These are phyloP conservation scores for Volutella citrinella DNA, from an alignment of 2,329 filamentous ascomycete species.

Conservation along the genomic window DNA sequence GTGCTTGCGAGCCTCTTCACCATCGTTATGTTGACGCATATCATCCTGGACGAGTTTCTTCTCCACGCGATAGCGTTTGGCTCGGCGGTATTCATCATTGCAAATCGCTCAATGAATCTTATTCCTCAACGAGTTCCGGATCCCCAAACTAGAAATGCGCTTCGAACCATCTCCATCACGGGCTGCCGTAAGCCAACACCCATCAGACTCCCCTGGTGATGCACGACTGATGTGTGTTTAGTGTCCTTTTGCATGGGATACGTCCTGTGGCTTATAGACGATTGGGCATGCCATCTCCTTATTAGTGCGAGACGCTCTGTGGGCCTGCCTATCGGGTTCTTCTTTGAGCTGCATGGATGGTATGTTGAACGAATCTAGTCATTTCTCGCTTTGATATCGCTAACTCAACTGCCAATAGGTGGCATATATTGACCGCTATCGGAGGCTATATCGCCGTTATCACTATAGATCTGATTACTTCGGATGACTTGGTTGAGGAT, in stretches of 20 bases:
- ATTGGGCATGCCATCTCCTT: slow-evolving; percentile 30
- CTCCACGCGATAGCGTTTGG: slow-evolving; percentile 37
- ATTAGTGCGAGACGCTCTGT: slow-evolving; percentile 24
- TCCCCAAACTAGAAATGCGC: slow-evolving; percentile 12
- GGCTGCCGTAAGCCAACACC: slow-evolving; percentile 13
- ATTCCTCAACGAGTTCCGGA: slow-evolving; percentile 32
- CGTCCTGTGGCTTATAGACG: slow-evolving; percentile 37
- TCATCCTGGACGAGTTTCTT: slow-evolving; percentile 41
- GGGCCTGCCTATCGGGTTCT: slow-evolving; percentile 35
- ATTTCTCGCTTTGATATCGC: neutral
- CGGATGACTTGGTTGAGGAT: slow-evolving; percentile 30
- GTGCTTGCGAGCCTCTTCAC: slow-evolving; percentile 22
- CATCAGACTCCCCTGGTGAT: fast-evolving
- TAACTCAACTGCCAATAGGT: slow-evolving; percentile 30
- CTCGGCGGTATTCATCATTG: slow-evolving; percentile 32
- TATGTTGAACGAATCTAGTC: slow-evolving; percentile 16
- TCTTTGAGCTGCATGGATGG: slow-evolving; percentile 41
- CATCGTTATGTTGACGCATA: slow-evolving; percentile 38
- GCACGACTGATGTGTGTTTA: slow-evolving; percentile 12
- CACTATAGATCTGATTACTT: slow-evolving; percentile 34
- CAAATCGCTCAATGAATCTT: slow-evolving; percentile 24
- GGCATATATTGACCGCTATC: slow-evolving; percentile 40
- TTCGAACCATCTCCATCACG: slow-evolving; percentile 16
- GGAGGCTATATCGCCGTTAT: slow-evolving; percentile 39
- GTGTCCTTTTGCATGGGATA: slow-evolving; percentile 37